Evolutionary conservation across 1,284 basidiomycete species (phyloP).

Genomic region (Anthracocystis walkeri): DNA sequence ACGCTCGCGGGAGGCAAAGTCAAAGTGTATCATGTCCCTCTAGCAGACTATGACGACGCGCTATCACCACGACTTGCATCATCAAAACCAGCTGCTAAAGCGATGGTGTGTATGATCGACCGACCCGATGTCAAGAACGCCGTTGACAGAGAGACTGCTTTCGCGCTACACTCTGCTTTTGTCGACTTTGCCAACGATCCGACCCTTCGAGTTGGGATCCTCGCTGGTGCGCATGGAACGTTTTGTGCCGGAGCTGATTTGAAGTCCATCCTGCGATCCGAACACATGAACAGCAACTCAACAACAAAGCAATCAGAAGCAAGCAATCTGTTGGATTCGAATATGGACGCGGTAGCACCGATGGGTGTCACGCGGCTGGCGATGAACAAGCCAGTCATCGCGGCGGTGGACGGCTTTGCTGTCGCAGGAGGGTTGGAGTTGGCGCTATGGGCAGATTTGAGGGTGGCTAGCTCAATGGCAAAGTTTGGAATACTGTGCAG

Average conservation of each 20-base stretch:
- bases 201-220: slow-evolving; percentile 23
- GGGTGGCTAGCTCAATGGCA: slow-evolving; percentile 23
- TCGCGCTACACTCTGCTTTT: slow-evolving; percentile 31
- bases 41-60: slow-evolving; percentile 20
- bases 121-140: slow-evolving; percentile 36
- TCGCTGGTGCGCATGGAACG: slow-evolving; percentile 24
- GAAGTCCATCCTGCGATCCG: slow-evolving; percentile 23
- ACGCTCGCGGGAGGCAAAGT: slow-evolving; percentile 31
- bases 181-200: slow-evolving; percentile 28
- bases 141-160: slow-evolving; percentile 30
- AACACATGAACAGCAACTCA: background rate
- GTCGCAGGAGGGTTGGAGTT: slow-evolving; percentile 47
- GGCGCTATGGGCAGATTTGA: slow-evolving; percentile 42
- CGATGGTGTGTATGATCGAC: slow-evolving; percentile 45
- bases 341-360: slow-evolving; percentile 43
- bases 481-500: slow-evolving; percentile 40
- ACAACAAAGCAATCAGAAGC: background rate
- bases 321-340: slow-evolving; percentile 30
- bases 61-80: slow-evolving; percentile 16
- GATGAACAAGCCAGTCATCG: slow-evolving; percentile 51
- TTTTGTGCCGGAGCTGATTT: slow-evolving; percentile 50
- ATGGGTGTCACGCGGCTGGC: slow-evolving; percentile 44
- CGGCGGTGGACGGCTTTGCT: slow-evolving; percentile 41
- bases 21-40: slow-evolving; percentile 28
- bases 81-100: slow-evolving; percentile 1